Conservation (phyloP, 1,284 basidiomycete genomes). For the Moesziomyces sp. region DNA sequence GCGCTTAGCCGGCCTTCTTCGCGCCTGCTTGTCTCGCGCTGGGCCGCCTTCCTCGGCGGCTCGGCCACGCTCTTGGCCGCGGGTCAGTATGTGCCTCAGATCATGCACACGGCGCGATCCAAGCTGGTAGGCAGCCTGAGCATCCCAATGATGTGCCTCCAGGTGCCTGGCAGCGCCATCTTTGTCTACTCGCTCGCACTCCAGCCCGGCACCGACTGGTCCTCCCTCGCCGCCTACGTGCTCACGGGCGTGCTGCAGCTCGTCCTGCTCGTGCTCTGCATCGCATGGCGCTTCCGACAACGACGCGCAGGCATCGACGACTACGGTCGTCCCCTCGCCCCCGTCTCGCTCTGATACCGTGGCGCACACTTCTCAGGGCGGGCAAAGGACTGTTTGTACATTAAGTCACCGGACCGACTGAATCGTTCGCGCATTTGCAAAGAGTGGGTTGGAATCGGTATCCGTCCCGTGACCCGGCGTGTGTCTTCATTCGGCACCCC, state of each 20-base stretch:
- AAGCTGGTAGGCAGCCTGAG: conserved; percentile 90
- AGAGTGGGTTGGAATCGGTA: no score
- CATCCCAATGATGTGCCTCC: conserved; percentile 93
- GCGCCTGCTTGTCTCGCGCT: conserved; percentile 68
- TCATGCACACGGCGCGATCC: conserved; percentile 79
- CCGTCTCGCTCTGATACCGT: conserved; percentile 15
- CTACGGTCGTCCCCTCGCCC: conserved; percentile 79
- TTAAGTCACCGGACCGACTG: no score
- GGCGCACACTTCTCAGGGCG: no score
- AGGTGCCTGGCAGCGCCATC: conserved; percentile 87
- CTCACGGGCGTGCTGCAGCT: conserved; percentile 88
- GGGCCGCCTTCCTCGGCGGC: conserved; percentile 90
- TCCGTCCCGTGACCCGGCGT: no score
- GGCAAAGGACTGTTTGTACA: no score
- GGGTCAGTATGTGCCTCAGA: conserved; percentile 88
- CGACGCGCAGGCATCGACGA: conserved; percentile 84
- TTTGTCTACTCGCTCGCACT: conserved; percentile 79
- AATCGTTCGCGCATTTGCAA: no score
- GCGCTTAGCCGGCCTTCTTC: conserved; percentile 45
- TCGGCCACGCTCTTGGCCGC: conserved; percentile 80
- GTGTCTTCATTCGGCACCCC: no score
- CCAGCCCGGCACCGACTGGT: conserved; percentile 60
- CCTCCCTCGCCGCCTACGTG: conserved; percentile 73
- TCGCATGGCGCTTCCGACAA: conserved; percentile 72
- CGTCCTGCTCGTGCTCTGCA: conserved; percentile 74